Percentiles rank a stretch among this genome's conserved stretches.
Conservation (phyloP, 805 yeast species). For the Ogataea pini region DNA sequence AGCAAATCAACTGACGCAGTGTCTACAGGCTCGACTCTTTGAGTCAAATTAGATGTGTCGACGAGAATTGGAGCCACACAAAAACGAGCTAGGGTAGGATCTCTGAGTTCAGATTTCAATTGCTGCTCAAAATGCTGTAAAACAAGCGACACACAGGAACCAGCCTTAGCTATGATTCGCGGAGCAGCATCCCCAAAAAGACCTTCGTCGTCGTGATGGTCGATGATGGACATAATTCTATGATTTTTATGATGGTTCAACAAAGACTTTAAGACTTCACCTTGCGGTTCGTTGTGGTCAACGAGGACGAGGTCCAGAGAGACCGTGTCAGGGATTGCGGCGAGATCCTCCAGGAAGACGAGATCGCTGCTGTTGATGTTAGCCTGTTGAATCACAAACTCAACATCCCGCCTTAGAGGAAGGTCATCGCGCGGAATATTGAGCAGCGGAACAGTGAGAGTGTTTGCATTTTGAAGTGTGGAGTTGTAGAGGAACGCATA, state of each 20-base stretch:
- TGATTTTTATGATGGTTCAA: slow-evolving; percentile 26
- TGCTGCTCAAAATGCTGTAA: slow-evolving; percentile 45
- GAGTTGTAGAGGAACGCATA: slow-evolving; percentile 54
- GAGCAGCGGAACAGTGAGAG: slow-evolving; percentile 62
- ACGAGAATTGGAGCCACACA: slow-evolving; percentile 66
- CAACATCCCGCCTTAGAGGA: slow-evolving; percentile 68
- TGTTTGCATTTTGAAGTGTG: slow-evolving; percentile 24
- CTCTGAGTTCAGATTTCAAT: slow-evolving; percentile 1
- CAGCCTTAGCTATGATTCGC: slow-evolving; percentile 58
- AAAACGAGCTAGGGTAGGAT: slow-evolving; percentile 36
- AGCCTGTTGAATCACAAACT: slow-evolving; percentile 48
- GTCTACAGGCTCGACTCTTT: slow-evolving; percentile 66
- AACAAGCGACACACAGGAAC: slow-evolving; percentile 81
- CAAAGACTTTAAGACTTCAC: slow-evolving; percentile 38
- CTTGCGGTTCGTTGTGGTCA: slow-evolving; percentile 77
- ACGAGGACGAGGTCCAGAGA: slow-evolving; percentile 59
- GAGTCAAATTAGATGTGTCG: slow-evolving; percentile 71
- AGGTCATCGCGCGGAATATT: slow-evolving; percentile 72
- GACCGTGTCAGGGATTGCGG: slow-evolving; percentile 13
- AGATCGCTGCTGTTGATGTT: slow-evolving; percentile 51
- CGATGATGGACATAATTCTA: slow-evolving; percentile 64
- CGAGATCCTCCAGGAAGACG: slow-evolving; percentile 68
- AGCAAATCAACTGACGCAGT: slow-evolving; percentile 42
- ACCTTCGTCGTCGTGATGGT: slow-evolving; percentile 82
- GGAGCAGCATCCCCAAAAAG: slow-evolving; percentile 54